These are phyloP conservation scores for Osmanthus fragrans DNA, from an alignment of 257 asterid species.

Conservation along the genomic window DNA sequence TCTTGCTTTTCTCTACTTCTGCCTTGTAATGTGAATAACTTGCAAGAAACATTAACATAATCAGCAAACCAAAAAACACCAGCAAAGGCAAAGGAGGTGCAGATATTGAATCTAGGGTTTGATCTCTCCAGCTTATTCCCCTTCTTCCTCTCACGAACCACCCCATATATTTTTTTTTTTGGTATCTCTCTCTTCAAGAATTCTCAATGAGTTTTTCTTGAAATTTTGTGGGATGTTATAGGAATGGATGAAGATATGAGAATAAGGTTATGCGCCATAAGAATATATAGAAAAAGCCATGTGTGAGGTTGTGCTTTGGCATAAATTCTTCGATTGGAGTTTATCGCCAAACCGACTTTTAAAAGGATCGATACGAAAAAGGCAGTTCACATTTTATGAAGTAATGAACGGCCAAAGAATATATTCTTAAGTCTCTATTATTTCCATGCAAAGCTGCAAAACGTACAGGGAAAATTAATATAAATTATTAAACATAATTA, in stretches of 20 bases:
- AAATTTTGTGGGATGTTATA: background rate
- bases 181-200: background rate
- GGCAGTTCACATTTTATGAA: background rate
- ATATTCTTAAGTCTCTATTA: background rate
- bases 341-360: background rate
- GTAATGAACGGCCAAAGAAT: background rate
- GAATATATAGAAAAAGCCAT: background rate
- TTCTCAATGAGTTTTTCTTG: background rate
- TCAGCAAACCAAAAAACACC: background rate
- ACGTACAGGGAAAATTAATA: too few species aligned
- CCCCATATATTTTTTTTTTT: background rate
- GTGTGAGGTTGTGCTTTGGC: background rate
- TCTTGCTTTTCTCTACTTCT: background rate
- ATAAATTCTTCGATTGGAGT: background rate
- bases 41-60: background rate
- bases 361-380: background rate
- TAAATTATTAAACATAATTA: too few species aligned
- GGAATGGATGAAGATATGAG: background rate
- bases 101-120: background rate
- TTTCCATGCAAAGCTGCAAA: too few species aligned
- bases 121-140: background rate
- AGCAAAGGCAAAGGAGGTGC: background rate
- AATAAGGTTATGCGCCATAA: background rate
- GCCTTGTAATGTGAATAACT: background rate
- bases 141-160: background rate